Conservation (phyloP, 257 asterid species). For the Solanum tarapatanum region DNA sequence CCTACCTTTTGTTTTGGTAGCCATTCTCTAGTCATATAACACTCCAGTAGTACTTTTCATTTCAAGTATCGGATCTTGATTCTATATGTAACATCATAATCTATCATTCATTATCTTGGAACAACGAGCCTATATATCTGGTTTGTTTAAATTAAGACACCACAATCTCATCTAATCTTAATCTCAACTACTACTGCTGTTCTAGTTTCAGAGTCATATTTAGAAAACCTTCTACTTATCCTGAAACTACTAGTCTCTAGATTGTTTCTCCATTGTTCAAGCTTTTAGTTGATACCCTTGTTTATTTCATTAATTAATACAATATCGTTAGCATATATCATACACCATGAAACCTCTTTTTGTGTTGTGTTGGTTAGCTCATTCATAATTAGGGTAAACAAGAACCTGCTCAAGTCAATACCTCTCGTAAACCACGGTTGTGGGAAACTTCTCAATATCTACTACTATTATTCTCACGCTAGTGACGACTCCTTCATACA, state of each 20-base stretch:
- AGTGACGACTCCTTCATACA: neutral
- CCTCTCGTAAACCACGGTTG: neutral
- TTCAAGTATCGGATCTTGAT: neutral
- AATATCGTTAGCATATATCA: neutral
- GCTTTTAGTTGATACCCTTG: neutral
- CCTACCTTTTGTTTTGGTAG: neutral
- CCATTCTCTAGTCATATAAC: neutral
- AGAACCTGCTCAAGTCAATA: neutral
- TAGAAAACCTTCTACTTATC: neutral
- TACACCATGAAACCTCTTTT: neutral
- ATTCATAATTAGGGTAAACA: neutral
- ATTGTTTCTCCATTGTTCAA: neutral
- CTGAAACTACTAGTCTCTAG: neutral
- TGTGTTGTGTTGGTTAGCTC: neutral
- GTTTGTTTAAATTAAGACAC: neutral
- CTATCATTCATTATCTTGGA: neutral
- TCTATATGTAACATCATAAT: neutral
- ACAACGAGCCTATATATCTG: neutral
- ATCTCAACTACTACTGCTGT: neutral
- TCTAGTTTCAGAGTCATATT: neutral
- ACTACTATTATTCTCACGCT: neutral
- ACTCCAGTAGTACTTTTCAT: neutral
- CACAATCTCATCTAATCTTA: neutral
- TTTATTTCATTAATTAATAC: neutral
- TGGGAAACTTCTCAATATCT: neutral